Evolutionary conservation across 108 stramenopile genomes (phyloP), one percentile per base, ranked within the genome.

Genomic region (Stephanodiscus minutulus): DNA sequence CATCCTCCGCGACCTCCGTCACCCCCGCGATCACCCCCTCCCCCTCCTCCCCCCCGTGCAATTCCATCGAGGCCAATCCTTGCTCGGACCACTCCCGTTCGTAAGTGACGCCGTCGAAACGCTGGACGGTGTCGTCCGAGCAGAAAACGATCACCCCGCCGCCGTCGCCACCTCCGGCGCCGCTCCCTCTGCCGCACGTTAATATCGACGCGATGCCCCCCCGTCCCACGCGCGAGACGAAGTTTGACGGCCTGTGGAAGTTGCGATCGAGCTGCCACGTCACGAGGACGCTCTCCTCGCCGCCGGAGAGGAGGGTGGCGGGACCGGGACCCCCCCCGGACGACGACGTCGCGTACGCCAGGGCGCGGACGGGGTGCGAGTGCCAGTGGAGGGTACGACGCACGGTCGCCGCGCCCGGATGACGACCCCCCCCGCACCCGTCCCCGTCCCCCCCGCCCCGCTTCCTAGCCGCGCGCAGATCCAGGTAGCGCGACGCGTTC

Each of bases 251-350:
- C 27, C 81, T 62, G 46, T 87, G 73, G 25, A 62, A 46, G 28
- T 89, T 88, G 52, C 86, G 68, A 20, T 88, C 72, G 11, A 90
- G 72, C 56, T 88, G 88, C 93, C 93, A 94, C 27, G 86, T 86
- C 29, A 87, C 89, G 56, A 94, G 64, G 10, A 90, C 90, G 22
- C 70, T 76, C 60, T 94, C 93, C 66, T 89, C 88, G 57, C 88
- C 93, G 29, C 89, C 93, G 64, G 88, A 90, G 62, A 86, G 72
- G 25, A 94, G 62, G 47, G 73, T 81, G 13, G 78, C 81, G 28
- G 86, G 28, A 70, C 70, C 36, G 61, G 35, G 72, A 33, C 20
- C 64, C 20, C 57, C 57, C 27, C 13, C 50, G 22, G 21, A 35
- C 55, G 48, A 59, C 49, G 31, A 64, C 1, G 64, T 46, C 31